phyloP scores from a whole-genome alignment of 73 alveolate species.

The Stentor roeselii region DNA sequence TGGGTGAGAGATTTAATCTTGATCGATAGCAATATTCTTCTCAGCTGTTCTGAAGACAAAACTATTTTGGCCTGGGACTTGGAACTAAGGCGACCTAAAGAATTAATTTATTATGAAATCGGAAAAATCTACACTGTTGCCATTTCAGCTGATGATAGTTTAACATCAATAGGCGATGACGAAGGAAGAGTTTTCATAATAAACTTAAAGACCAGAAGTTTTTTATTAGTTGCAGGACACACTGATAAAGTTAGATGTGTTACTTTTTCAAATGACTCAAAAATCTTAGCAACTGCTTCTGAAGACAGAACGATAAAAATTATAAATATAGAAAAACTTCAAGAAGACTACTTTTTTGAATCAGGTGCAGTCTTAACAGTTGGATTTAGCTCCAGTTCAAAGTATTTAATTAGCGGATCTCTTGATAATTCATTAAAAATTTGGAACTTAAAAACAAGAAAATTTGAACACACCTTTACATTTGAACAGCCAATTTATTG shows the following conservation, averaged over 20 bases:
- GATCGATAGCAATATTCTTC: constrained; percentile 87
- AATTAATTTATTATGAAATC: constrained; percentile 96
- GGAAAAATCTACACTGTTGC: constrained; percentile 87
- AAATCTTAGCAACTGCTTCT: constrained; percentile 77
- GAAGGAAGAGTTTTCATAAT: too few species aligned
- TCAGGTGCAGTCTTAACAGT: constrained; percentile 80
- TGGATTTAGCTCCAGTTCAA: constrained; percentile 93
- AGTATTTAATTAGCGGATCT: constrained; percentile 82
- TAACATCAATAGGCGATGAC: too few species aligned
- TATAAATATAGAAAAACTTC: constrained; percentile 64
- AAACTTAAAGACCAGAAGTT: too few species aligned
- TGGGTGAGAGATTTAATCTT: constrained; percentile 78
- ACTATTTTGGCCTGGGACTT: constrained; percentile 97
- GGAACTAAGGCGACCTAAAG: constrained; percentile 89
- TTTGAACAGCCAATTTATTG: too few species aligned
- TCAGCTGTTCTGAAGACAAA: constrained; percentile 89
- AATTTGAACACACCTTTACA: constrained; percentile 90
- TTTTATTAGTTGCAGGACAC: too few species aligned
- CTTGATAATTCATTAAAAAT: constrained; percentile 92
- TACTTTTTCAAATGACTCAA: constrained; percentile 88
- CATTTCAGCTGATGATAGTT: constrained; percentile 90
- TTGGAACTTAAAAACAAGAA: constrained; percentile 98
- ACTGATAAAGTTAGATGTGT: constrained; percentile 91
- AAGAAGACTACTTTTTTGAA: constrained; percentile 94
- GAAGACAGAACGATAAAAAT: constrained; percentile 96